Conservation (phyloP, 1,284 basidiomycete genomes). For the Boletus albobrunnescens region DNA sequence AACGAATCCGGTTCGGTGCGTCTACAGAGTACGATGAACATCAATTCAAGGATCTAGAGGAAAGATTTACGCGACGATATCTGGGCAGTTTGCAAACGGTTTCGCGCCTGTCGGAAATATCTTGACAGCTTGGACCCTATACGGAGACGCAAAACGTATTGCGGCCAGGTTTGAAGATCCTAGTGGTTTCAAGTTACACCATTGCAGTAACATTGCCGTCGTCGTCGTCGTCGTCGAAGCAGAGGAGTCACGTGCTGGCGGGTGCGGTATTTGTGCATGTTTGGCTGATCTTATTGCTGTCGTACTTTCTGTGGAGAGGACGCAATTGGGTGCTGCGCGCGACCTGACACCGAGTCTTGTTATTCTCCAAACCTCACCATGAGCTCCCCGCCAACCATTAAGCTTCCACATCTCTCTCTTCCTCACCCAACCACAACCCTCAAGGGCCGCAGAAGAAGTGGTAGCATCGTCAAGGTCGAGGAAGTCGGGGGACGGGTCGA, state of each 20-base stretch:
- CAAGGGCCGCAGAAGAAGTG: conserved; percentile 65
- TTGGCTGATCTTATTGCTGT: too few relatives aligned
- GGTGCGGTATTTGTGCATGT: conserved; percentile 17
- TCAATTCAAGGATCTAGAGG: neutral
- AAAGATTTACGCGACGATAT: conserved; percentile 59
- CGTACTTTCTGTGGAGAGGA: too few relatives aligned
- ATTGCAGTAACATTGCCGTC: conserved; percentile 50
- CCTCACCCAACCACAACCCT: conserved; percentile 32
- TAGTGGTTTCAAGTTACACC: conserved; percentile 60
- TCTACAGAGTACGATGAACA: conserved; percentile 36
- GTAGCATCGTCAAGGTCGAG: conserved; percentile 85
- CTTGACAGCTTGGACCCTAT: conserved; percentile 20
- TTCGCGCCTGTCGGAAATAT: conserved; percentile 25
- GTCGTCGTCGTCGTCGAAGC: neutral
- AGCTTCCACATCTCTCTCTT: conserved; percentile 47
- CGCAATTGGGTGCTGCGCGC: too few relatives aligned
- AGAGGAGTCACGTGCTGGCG: conserved; percentile 16
- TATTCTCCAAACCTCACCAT: conserved; percentile 26
- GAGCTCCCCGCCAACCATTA: conserved; percentile 46
- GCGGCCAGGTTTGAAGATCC: conserved; percentile 42
- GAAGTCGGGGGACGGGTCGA: conserved; percentile 78
- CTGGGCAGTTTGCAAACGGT: conserved; percentile 57
- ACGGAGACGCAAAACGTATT: conserved; percentile 22
- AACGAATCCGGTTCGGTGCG: conserved; percentile 68
- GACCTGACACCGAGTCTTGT: neutral